Base-by-base conservation (phyloP, 306 rosid species). In the Casuarina equisetifolia region DNA sequence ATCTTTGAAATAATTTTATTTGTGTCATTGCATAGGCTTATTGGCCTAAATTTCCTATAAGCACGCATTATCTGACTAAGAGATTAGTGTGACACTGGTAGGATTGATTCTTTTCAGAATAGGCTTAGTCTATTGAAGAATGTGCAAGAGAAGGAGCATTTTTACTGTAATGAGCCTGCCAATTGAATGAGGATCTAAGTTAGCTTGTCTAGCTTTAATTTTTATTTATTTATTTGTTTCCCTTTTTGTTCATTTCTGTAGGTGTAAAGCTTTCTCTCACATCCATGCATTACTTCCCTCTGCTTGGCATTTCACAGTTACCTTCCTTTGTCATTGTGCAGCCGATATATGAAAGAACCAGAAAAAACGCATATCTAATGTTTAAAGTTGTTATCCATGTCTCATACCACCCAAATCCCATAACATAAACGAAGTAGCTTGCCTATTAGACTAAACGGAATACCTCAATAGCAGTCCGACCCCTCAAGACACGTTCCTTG, bases 381-480 rank as follows among this genome's bases (percentile, higher is more conserved):
- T n/a, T 42, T 17, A 42, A 42, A 67, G 35, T 17, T 15, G n/a
- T 67, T 67, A n/a, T 2, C 50, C 32, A 43, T 1, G 68, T 58
- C 52, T 54, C 77, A 25, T 66, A 69, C 59, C 63, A 62, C 66
- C 35, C 17, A 44, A 45, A 55, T 38, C 42, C 70, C 78, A 35
- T 38, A 54, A 62, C 50, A 78, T 55, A 74, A 13, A 75, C 2
- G 15, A 61, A 3, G 48, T 32, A 75, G 45, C 5, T 17, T 25
- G 13, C 53, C 51, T 32, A 39, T 71, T 45, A 71, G 32, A 50
- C 39, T 43, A n/a, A 64, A 76, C 76, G 72, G 55, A 77, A 72
- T 91, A 95, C 99, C 99, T 95, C 99, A 74, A 92, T 74, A 82
- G 96, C 97, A 71, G 97, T 95, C 73, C 99, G 96, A 69, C 99